phyloP scores from a whole-genome alignment of 2,329 filamentous ascomycete genomes.

The Macrophomina tecta region DNA sequence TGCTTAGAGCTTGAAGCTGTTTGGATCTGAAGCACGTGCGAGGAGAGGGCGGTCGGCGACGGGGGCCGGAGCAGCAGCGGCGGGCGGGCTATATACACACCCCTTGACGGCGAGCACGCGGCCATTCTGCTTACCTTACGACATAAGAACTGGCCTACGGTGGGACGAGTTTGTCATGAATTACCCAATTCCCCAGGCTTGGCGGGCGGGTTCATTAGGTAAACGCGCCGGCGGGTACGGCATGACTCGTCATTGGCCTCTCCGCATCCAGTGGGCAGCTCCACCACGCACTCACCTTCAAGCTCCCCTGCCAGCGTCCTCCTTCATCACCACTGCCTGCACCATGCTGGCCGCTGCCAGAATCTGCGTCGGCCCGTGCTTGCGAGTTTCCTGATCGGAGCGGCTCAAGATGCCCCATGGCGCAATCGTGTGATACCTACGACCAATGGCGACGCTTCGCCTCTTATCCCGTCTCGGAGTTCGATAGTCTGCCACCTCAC shows the following conservation, averaged over 20 bases:
- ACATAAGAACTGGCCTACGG: slow-evolving; percentile 8
- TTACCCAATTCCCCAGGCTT: slow-evolving; percentile 21
- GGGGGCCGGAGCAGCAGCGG: background rate
- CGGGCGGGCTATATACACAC: slow-evolving; percentile 2
- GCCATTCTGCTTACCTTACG: slow-evolving; percentile 20
- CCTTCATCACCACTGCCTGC: no score
- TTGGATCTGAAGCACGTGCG: background rate
- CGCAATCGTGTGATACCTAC: background rate
- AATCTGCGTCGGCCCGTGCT: no score
- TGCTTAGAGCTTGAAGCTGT: background rate
- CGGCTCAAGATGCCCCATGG: background rate
- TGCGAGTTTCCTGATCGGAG: background rate
- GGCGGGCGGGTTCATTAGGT: slow-evolving; percentile 19
- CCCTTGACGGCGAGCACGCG: slow-evolving; percentile 8
- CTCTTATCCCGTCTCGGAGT: slow-evolving; percentile 1
- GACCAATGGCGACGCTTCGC: background rate
- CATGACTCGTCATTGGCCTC: slow-evolving; percentile 14
- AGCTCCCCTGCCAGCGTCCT: no score
- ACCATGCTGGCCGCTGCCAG: background rate
- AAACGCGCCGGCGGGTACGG: slow-evolving; percentile 5
- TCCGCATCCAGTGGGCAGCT: background rate
- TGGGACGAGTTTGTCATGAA: slow-evolving; percentile 23
- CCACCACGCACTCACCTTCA: background rate
- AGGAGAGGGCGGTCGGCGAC: background rate
- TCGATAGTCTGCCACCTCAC: background rate